Base-by-base conservation (phyloP, 768 basidiomycete genomes). In the Amanita muscaria region DNA sequence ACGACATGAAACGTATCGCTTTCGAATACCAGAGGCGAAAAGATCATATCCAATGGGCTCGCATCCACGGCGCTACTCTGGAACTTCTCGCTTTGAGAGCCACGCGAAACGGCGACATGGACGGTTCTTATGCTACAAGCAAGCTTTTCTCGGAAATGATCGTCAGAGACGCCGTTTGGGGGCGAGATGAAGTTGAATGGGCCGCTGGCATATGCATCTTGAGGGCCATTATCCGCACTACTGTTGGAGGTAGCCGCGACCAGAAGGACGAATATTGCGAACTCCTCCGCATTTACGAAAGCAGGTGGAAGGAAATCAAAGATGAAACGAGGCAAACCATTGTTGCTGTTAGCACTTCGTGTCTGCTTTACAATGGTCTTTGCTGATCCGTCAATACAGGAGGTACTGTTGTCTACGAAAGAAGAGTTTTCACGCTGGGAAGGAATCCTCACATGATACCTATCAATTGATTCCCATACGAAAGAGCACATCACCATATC, bases 241-340 rank as follows among this genome's bases (percentile, higher is more conserved):
- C 68, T 1, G 65, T 71, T 56, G 58, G 70, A 33, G 67, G 67
- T n/a, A 68, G 72, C 53, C 56, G 64, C 41, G 60, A 66, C 49
- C 69, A 73, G 49, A 62, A 72, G 49, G 66, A 71, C 32, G 70
- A 77, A 46, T 80, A 77, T 53, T 76, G 73, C 42, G 72, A 72
- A 23, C 52, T 81, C 16, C 43, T 80, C 55, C 64, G 68, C 32
- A 71, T 67, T 5, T 81, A 81, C 55, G 79, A 81, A 53, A 64
- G 70, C n/a, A 60, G 78, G 43, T 81, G 79, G 79, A 81, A 80
- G 55, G 79, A 81, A 56, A 80, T 81, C 48, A 77, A 77, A 56
- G 79, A 81, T 52, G 79, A 81, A 57, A 69, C 76, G 11, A 62
- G 79, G 48, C 79, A 81, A 57, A 70, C 72, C 1, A 66, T 79